Evolutionary conservation across 75 land plant genomes (phyloP).

Genomic region (Adiantum capillusveneris): DNA sequence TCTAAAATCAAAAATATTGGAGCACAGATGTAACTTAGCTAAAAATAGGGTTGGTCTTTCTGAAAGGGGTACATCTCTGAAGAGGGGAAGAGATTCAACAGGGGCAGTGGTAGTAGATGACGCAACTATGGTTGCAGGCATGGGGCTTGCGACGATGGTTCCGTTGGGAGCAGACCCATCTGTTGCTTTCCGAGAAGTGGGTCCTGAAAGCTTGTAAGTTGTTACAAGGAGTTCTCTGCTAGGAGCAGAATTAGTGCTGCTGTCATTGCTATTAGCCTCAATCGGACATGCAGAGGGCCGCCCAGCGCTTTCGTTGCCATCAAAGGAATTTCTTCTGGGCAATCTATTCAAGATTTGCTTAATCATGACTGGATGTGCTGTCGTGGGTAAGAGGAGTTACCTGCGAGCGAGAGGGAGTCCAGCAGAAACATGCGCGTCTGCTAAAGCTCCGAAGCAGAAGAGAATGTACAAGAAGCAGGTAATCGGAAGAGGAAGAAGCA

Average conservation of each 20-base stretch:
- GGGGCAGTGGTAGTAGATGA: background rate
- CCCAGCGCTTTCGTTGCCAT: no score
- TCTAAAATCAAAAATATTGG: slow-evolving; percentile 48
- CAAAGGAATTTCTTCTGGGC: no score
- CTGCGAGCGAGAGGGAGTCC: no score
- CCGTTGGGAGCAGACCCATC: background rate
- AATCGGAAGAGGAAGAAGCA: background rate
- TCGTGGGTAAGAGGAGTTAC: no score
- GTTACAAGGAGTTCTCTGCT: background rate
- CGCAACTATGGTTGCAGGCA: background rate
- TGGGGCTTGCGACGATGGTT: background rate
- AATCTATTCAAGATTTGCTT: no score
- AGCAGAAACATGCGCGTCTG: no score
- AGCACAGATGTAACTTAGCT: slow-evolving; percentile 54
- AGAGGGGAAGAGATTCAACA: slow-evolving; percentile 41
- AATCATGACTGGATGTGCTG: no score
- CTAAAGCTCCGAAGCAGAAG: background rate
- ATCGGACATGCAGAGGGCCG: no score
- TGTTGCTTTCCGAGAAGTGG: background rate
- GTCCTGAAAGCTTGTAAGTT: background rate
- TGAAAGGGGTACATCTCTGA: slow-evolving; percentile 52
- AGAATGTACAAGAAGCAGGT: background rate
- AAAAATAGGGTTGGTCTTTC: slow-evolving; percentile 51
- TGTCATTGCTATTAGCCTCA: no score
- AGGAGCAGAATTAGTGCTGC: background rate